Evolutionary conservation across 169 alveolate genomes (phyloP).

Genomic region (Plasmodium vivax): DNA sequence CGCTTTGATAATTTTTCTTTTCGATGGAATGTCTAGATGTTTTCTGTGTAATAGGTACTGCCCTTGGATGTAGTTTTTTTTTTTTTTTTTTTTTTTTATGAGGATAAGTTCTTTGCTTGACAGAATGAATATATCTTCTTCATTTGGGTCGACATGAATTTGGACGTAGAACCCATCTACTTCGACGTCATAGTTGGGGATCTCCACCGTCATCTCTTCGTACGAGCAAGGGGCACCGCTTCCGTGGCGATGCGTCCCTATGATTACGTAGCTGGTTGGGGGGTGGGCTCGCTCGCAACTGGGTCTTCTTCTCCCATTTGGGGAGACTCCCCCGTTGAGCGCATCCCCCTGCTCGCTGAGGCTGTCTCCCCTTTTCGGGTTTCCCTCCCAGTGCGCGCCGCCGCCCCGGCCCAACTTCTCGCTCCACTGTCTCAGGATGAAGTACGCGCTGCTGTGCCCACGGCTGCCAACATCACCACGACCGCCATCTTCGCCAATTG

Average conservation of each 20-base stretch:
- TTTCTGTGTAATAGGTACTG: slow-evolving; percentile 20
- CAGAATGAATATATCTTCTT: slow-evolving; percentile 16
- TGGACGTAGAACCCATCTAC: slow-evolving; percentile 43
- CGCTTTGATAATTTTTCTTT: slow-evolving; percentile 61
- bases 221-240: slow-evolving; percentile 14
- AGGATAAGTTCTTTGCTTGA: slow-evolving; percentile 45
- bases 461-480: not conserved
- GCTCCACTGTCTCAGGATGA: slow-evolving; percentile 45
- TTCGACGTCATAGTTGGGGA: slow-evolving; percentile 40
- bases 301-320: not conserved
- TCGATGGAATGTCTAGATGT: not conserved
- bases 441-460: slow-evolving; percentile 14
- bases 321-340: not conserved
- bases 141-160: slow-evolving; percentile 54
- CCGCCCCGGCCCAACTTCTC: not conserved
- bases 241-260: slow-evolving; percentile 36
- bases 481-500: not conserved
- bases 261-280: slow-evolving; percentile 22
- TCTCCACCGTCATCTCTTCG: slow-evolving; percentile 49
- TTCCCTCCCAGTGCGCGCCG: not conserved
- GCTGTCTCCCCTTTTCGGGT: not conserved
- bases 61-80: slow-evolving; percentile 7
- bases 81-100: not conserved
- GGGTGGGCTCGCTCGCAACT: not conserved
- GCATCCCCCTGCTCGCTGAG: not conserved